phyloP scores from a whole-genome alignment of 768 basidiomycete genomes.

The Tulasnella sp. region DNA sequence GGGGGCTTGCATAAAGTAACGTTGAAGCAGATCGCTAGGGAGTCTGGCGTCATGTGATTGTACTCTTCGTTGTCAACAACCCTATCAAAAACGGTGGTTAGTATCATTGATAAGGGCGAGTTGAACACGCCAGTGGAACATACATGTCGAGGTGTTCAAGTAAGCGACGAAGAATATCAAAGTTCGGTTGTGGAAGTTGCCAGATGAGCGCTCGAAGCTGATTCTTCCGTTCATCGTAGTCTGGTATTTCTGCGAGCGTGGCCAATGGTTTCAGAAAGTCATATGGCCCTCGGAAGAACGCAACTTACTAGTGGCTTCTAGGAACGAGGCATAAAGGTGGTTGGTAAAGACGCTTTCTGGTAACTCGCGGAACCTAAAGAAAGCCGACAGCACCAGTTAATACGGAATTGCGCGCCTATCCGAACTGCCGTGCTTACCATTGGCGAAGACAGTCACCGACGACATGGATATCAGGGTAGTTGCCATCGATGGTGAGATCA shows the following conservation, averaged over 20 bases:
- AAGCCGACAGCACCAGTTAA: neutral
- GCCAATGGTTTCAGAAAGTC: neutral
- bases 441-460: constrained; percentile 77
- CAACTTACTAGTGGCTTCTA: constrained; percentile 61
- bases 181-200: constrained; percentile 60
- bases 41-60: constrained; percentile 85
- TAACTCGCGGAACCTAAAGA: constrained; percentile 48
- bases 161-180: constrained; percentile 70
- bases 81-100: constrained; percentile 32
- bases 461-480: constrained; percentile 61
- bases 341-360: constrained; percentile 75
- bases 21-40: constrained; percentile 78
- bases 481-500: constrained; percentile 31
- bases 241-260: constrained; percentile 51
- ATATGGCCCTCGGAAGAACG: neutral
- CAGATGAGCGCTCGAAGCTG: constrained; percentile 62
- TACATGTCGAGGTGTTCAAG: constrained; percentile 71
- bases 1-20: constrained; percentile 74
- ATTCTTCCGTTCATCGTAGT: constrained; percentile 56
- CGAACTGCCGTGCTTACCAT: constrained; percentile 40
- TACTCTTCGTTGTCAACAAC: constrained; percentile 84
- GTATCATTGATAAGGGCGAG: constrained; percentile 7
- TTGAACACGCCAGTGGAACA: constrained; percentile 32
- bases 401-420: neutral
- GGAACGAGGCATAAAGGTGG: constrained; percentile 55